These are phyloP conservation scores for Fusarium scirpi DNA, from an alignment of 2,329 filamentous ascomycete genomes.

Conservation along the genomic window DNA sequence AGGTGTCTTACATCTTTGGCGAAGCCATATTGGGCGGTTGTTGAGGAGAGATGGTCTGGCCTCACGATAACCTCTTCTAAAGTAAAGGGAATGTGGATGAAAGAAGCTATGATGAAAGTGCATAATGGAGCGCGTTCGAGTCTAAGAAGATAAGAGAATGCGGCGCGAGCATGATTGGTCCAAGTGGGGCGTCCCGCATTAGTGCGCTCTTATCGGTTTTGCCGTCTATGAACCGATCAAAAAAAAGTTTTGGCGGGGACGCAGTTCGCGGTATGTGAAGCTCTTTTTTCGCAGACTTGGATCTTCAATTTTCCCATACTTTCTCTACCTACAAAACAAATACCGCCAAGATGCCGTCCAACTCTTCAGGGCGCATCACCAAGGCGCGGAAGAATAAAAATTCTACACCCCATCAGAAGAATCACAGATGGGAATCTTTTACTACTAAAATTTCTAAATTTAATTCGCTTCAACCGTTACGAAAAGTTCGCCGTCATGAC, in stretches of 20 bases:
- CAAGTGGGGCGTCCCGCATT: slow-evolving; percentile 15
- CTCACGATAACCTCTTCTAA: slow-evolving; percentile 15
- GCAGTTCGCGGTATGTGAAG: slow-evolving; percentile 38
- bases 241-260: slow-evolving; percentile 53
- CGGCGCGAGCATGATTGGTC: slow-evolving; percentile 51
- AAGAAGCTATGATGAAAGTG: slow-evolving; percentile 42
- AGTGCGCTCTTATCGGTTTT: slow-evolving; percentile 52
- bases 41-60: background rate
- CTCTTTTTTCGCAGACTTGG: slow-evolving; percentile 41
- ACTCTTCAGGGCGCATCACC: slow-evolving; percentile 73
- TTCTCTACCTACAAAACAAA: slow-evolving; percentile 41
- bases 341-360: slow-evolving; percentile 68
- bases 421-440: slow-evolving; percentile 93
- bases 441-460: slow-evolving; percentile 89
- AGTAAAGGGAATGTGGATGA: slow-evolving; percentile 17
- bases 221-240: slow-evolving; percentile 49
- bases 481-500: slow-evolving; percentile 86
- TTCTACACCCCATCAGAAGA: slow-evolving; percentile 80
- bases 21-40: slow-evolving; percentile 55
- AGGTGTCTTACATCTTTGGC: slow-evolving; percentile 58
- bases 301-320: slow-evolving; percentile 34
- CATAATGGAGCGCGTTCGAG: slow-evolving; percentile 23
- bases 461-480: slow-evolving; percentile 89
- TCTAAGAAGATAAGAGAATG: slow-evolving; percentile 50
- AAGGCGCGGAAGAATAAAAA: slow-evolving; percentile 78